Percentiles rank a stretch among this genome's conserved stretches.
These are phyloP conservation scores for Lactifluus volemus DNA, from an alignment of 768 basidiomycete species.

Conservation along the genomic window DNA sequence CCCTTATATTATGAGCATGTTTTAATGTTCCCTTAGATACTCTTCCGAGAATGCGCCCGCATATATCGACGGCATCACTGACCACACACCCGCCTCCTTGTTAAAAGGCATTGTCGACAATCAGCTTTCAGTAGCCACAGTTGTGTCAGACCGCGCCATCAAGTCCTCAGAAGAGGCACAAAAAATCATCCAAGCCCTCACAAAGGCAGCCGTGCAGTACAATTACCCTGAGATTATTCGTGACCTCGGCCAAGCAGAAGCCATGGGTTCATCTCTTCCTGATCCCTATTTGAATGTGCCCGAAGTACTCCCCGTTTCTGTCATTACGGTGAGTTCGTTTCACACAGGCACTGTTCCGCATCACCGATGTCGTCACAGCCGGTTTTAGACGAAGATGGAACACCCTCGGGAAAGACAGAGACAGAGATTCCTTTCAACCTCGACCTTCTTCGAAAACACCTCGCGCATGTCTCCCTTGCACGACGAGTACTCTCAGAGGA, in stretches of 20 bases:
- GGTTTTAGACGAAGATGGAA: constrained; percentile 20
- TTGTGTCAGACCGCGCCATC: constrained; percentile 53
- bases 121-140: constrained; percentile 38
- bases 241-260: constrained; percentile 49
- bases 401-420: constrained; percentile 16
- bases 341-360: not conserved
- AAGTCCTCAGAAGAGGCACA: constrained; percentile 46
- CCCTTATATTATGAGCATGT: not conserved
- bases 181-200: constrained; percentile 45
- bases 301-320: constrained; percentile 52
- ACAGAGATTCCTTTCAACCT: constrained; percentile 63
- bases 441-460: constrained; percentile 57
- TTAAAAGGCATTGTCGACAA: constrained; percentile 35
- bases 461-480: constrained; percentile 53
- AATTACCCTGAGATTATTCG: constrained; percentile 41
- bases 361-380: not conserved
- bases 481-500: constrained; percentile 59
- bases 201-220: constrained; percentile 50
- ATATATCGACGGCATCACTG: constrained; percentile 8
- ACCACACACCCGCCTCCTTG: constrained; percentile 22
- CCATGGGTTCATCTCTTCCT: constrained; percentile 30
- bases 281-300: constrained; percentile 47
- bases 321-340: constrained; percentile 29
- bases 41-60: constrained; percentile 25
- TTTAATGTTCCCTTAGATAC: constrained; percentile 29